Evolutionary conservation across 2,329 filamentous ascomycete genomes (phyloP).

Genomic region (Beauveria asiatica): DNA sequence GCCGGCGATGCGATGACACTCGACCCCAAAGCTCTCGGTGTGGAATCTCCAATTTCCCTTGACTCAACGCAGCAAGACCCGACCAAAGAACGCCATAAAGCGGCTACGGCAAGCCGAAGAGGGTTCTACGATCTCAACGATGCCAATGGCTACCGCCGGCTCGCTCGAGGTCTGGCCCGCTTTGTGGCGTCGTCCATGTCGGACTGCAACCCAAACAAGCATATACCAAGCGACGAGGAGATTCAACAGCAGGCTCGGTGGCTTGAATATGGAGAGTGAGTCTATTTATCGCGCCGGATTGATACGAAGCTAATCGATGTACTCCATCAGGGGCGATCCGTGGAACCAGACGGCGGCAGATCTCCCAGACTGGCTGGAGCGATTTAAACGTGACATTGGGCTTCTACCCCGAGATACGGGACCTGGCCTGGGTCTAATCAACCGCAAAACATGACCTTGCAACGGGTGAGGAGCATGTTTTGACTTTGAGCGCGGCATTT

Average conservation of each 20-base stretch:
- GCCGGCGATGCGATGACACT: neutral
- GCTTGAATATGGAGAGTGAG: conserved; percentile 54
- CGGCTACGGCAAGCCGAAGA: conserved; percentile 42
- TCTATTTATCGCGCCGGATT: conserved; percentile 6
- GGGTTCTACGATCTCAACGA: conserved; percentile 52
- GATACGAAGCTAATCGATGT: conserved; percentile 14
- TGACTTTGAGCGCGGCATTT: no score
- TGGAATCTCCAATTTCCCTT: neutral
- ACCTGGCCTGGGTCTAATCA: neutral
- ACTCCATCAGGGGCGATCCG: conserved; percentile 41
- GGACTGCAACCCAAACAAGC: conserved; percentile 49
- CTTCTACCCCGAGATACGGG: conserved; percentile 1
- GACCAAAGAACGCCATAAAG: conserved; percentile 48
- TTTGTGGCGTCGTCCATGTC: conserved; percentile 47
- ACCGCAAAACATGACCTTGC: neutral
- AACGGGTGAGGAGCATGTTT: neutral
- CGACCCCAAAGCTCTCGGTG: neutral
- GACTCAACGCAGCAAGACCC: conserved; percentile 38
- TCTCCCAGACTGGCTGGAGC: conserved; percentile 53
- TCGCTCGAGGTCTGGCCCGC: conserved; percentile 45
- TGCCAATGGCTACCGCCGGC: conserved; percentile 49
- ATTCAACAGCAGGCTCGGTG: conserved; percentile 54
- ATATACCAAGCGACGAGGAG: conserved; percentile 51
- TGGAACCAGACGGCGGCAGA: conserved; percentile 58
- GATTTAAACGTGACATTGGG: conserved; percentile 53